A percentile compares a stretch with the other conserved stretches of the same genome.
These are phyloP conservation scores for Apiotrichum laibachii DNA, from an alignment of 1,284 basidiomycete genomes.

Conservation along the genomic window DNA sequence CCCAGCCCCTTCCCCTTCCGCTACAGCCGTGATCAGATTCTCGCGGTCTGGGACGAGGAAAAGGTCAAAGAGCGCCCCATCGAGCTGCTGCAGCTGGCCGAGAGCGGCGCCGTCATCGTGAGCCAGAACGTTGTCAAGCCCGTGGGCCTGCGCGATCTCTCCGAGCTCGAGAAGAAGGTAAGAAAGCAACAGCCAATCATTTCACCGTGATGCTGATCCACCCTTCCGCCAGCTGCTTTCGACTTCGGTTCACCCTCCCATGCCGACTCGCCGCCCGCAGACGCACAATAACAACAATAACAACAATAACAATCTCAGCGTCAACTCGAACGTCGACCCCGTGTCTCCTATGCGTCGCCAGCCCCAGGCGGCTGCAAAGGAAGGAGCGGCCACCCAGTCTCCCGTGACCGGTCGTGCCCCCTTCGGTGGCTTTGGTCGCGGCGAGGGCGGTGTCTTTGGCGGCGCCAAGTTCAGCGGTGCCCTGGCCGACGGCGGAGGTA, in stretches of 20 bases:
- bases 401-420: conserved; percentile 23
- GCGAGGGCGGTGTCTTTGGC: conserved; percentile 43
- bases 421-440: conserved; percentile 42
- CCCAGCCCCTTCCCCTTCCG: conserved; percentile 63
- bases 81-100: conserved; percentile 61
- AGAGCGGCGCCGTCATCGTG: conserved; percentile 79
- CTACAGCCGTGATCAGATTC: conserved; percentile 79
- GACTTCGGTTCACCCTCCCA: conserved; percentile 39
- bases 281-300: conserved; percentile 6
- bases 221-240: conserved; percentile 31
- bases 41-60: conserved; percentile 77
- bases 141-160: conserved; percentile 71
- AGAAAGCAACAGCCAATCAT: conserved; percentile 27
- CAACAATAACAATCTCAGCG: background rate
- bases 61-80: conserved; percentile 70
- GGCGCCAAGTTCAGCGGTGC: conserved; percentile 37
- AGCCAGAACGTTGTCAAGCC: conserved; percentile 70
- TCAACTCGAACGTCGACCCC: background rate
- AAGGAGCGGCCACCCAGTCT: conserved; percentile 16
- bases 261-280: conserved; percentile 29
- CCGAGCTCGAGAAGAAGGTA: conserved; percentile 84
- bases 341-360: conserved; percentile 13
- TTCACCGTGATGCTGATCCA: background rate
- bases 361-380: conserved; percentile 2
- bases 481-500: conserved; percentile 21